phyloP scores from a whole-genome alignment of 108 stramenopile genomes.

The Skeletonema potamos region DNA sequence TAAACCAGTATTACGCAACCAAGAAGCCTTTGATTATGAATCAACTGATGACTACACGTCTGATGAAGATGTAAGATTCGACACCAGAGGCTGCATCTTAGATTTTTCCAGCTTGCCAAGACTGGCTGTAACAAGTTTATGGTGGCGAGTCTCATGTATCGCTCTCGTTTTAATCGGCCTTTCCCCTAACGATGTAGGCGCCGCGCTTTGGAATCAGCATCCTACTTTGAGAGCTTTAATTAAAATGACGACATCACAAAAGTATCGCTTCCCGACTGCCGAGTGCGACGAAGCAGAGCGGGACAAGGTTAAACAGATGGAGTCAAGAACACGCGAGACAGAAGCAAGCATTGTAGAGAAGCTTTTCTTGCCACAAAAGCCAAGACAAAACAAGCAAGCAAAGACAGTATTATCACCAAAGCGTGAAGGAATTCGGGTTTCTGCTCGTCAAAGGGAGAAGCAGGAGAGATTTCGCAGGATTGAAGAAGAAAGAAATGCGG shows the following conservation, averaged over 20 bases:
- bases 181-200: conserved; percentile 47
- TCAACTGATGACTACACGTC: background rate
- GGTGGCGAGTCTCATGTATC: conserved; percentile 76
- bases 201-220: conserved; percentile 53
- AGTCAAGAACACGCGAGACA: conserved; percentile 53
- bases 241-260: conserved; percentile 72
- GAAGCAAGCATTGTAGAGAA: conserved; percentile 63
- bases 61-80: conserved; percentile 4
- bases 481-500: conserved; percentile 51
- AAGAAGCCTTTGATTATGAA: background rate
- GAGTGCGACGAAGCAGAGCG: conserved; percentile 65
- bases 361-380: conserved; percentile 54
- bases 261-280: conserved; percentile 78
- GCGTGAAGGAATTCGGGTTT: conserved; percentile 41
- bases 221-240: conserved; percentile 70
- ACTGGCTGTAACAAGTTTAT: conserved; percentile 62
- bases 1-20: conserved; percentile 24
- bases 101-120: conserved; percentile 14
- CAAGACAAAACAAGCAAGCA: conserved; percentile 16
- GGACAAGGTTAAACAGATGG: conserved; percentile 56
- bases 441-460: conserved; percentile 57
- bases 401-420: conserved; percentile 1
- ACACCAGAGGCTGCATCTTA: no score
- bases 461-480: conserved; percentile 33
- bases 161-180: conserved; percentile 61